A percentile compares a stretch with the other conserved stretches of the same genome.
Conservation (phyloP, 2,329 filamentous ascomycete species). For the Aspergillus sp. region DNA sequence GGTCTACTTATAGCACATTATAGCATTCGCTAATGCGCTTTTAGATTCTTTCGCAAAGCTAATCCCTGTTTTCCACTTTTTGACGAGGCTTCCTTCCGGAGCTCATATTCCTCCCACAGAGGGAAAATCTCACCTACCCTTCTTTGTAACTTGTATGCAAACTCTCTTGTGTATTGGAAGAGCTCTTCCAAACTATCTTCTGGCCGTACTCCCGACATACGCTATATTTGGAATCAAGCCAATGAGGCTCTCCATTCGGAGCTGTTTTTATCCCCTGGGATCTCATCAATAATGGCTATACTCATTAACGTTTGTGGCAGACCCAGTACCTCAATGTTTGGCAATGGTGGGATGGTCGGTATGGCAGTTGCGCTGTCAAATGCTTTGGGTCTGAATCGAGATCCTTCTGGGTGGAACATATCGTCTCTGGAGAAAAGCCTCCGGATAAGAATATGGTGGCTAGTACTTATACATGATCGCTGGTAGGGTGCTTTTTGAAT, state of each 20-base stretch:
- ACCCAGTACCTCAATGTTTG: slow-evolving; percentile 55
- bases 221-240: slow-evolving; percentile 60
- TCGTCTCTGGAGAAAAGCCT: slow-evolving; percentile 51
- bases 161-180: slow-evolving; percentile 53
- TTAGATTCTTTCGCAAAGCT: slow-evolving; percentile 50
- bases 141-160: slow-evolving; percentile 53
- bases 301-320: slow-evolving; percentile 57
- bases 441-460: slow-evolving; percentile 59
- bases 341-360: slow-evolving; percentile 54
- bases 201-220: slow-evolving; percentile 49
- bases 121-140: slow-evolving; percentile 53
- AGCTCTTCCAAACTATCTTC: slow-evolving; percentile 34
- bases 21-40: not conserved
- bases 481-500: slow-evolving; percentile 43
- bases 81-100: slow-evolving; percentile 50
- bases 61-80: slow-evolving; percentile 57
- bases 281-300: slow-evolving; percentile 54
- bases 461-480: slow-evolving; percentile 54
- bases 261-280: slow-evolving; percentile 52
- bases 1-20: not conserved
- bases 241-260: slow-evolving; percentile 57
- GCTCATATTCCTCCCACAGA: slow-evolving; percentile 42
- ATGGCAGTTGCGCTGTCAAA: slow-evolving; percentile 54
- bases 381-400: slow-evolving; percentile 56
- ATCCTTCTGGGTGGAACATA: slow-evolving; percentile 56